phyloP scores from a whole-genome alignment of 768 basidiomycete species.

The Hebeloma cylindrosporum region DNA sequence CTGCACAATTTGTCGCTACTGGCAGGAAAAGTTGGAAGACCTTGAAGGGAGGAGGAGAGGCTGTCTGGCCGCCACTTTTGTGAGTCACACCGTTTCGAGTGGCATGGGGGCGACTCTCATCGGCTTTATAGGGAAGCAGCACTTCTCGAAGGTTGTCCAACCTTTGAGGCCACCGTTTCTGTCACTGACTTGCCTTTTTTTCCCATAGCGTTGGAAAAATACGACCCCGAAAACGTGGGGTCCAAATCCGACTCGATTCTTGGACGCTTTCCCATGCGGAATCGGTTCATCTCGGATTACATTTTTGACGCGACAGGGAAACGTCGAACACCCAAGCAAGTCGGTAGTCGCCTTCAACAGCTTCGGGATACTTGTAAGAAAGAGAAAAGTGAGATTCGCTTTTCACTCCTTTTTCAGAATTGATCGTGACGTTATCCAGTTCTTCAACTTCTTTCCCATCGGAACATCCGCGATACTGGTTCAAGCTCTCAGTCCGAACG shows the following conservation, averaged over 20 bases:
- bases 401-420: background rate
- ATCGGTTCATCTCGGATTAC: slow-evolving; percentile 76
- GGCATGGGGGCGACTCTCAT: background rate
- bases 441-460: slow-evolving; percentile 31
- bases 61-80: slow-evolving; percentile 76
- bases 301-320: slow-evolving; percentile 66
- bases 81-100: slow-evolving; percentile 20
- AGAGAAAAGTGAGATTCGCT: slow-evolving; percentile 27
- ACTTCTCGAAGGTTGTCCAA: slow-evolving; percentile 59
- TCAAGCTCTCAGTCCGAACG: slow-evolving; percentile 18
- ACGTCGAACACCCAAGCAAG: slow-evolving; percentile 71
- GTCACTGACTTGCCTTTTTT: background rate
- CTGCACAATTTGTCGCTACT: slow-evolving; percentile 59
- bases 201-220: slow-evolving; percentile 56
- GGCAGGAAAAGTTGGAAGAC: slow-evolving; percentile 75
- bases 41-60: slow-evolving; percentile 63
- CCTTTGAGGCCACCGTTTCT: background rate
- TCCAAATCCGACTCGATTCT: slow-evolving; percentile 61
- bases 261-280: slow-evolving; percentile 74
- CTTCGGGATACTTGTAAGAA: slow-evolving; percentile 68
- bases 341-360: slow-evolving; percentile 77
- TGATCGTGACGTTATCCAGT: slow-evolving; percentile 20
- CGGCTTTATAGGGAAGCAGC: slow-evolving; percentile 50
- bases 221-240: slow-evolving; percentile 53
- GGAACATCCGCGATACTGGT: slow-evolving; percentile 15